Base-by-base conservation (phyloP, 192 early-diverging fungal genomes). In the Backusella sp. region DNA sequence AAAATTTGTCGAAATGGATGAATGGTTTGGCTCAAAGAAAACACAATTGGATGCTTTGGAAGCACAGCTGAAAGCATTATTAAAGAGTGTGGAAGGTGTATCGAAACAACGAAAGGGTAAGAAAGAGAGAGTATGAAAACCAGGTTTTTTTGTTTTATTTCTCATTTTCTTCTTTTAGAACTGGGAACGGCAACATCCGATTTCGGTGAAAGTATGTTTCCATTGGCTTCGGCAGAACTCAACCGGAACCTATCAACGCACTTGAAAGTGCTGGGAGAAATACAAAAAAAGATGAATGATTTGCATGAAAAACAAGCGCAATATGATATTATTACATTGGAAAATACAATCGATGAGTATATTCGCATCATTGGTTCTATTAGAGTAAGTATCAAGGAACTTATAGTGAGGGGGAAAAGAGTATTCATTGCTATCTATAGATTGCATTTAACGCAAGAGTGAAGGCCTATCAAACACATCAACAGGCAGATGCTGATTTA, bases 261-360 rank as follows among this genome's bases (percentile, higher is more conserved):
- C 26, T 79, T 98, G 49, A 86, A 85, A 4, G 84, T 89, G 30
- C 84, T 98, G 52, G 94, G 91, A 6, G 89, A 92, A 62, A 87
- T 96, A 67, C 95, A 96, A 76, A 91, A 92, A 73, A 84, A 89
- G 67, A 89, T 97, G 74, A 90, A 86, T 80, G 91, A 90, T 52
- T 75, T 97, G 39, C 94, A 95, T 74, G 92, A 91, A 65, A 84
- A 87, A 66, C 95, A 98, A 84, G 89, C 90, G 17, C 88, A 90
- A 5, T 85, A 87, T 53, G 95, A 97, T 82, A 87, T 96, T 39
- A 72, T 89, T 8, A 85, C 92, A 6, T 82, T 96, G 69, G 91
- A 91, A 80, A 86, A 91, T 68, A 96, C 90, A 1, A 92, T 94
- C 65, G 95, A 97, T 69, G 96, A 97, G 79, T 94, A 97, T 78